A percentile compares a stretch with the other conserved stretches of the same genome.
Evolutionary conservation across 139 green algal species (phyloP).

Genomic region (Haematococcus sp.): DNA sequence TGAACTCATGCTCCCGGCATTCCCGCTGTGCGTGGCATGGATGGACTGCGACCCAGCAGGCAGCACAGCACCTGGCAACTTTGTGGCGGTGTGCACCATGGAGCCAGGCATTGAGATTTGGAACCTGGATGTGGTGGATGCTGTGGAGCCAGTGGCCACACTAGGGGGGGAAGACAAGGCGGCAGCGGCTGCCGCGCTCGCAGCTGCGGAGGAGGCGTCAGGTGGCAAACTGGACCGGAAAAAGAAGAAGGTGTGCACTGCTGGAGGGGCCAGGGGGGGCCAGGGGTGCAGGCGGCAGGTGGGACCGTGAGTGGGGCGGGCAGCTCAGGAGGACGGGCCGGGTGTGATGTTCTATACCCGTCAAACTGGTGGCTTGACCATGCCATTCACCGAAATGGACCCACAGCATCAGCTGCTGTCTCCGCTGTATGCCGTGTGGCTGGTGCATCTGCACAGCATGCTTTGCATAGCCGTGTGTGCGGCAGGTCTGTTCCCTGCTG

Average conservation of each 20-base stretch:
- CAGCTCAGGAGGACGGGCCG: too few species aligned
- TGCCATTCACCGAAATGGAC: too few species aligned
- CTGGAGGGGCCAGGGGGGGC: too few species aligned
- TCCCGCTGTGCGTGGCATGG: conserved; percentile 90
- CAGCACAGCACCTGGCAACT: conserved; percentile 48
- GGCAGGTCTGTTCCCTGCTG: too few species aligned
- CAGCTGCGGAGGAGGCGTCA: conserved; percentile 21
- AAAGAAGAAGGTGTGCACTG: conserved; percentile 38
- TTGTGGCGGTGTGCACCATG: conserved; percentile 88
- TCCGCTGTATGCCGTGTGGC: too few species aligned
- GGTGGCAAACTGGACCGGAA: conserved; percentile 6
- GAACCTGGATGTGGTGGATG: conserved; percentile 89
- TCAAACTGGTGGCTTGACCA: too few species aligned
- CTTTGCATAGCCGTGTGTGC: too few species aligned
- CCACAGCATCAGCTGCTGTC: too few species aligned
- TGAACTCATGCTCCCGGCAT: conserved; percentile 91
- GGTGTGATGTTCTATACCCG: too few species aligned
- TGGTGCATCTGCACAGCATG: too few species aligned
- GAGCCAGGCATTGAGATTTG: conserved; percentile 96
- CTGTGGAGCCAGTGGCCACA: conserved; percentile 76
- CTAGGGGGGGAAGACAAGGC: conserved; percentile 68
- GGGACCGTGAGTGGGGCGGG: too few species aligned
- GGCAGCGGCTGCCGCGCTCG: background rate
- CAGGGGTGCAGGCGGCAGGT: too few species aligned
- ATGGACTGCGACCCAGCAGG: conserved; percentile 68